Conservation (phyloP, 2,329 filamentous ascomycete genomes). For the Bisporella sp. region DNA sequence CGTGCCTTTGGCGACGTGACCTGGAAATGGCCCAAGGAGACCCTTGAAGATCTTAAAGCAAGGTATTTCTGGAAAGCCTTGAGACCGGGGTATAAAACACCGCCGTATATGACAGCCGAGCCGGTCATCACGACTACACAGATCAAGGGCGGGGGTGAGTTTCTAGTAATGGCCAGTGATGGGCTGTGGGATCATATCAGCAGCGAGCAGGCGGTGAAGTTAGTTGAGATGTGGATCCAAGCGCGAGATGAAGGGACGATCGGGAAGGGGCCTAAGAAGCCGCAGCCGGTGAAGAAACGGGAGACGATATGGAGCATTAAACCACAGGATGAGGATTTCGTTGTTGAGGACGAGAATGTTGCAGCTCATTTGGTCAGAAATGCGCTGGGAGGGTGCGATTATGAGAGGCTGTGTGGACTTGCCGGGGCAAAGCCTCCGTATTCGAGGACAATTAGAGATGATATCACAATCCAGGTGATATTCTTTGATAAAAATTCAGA, state of each 20-base stretch:
- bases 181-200: conserved; percentile 59
- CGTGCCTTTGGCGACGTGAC: conserved; percentile 62
- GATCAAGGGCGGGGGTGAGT: conserved; percentile 40
- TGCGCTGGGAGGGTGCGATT: conserved; percentile 68
- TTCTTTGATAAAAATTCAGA: conserved; percentile 51
- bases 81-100: conserved; percentile 30
- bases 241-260: not conserved
- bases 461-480: conserved; percentile 79
- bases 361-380: conserved; percentile 78
- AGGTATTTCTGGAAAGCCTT: not conserved
- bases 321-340: conserved; percentile 50
- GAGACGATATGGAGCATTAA: no score
- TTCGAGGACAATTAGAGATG: conserved; percentile 59
- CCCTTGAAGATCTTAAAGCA: not conserved
- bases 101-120: conserved; percentile 62
- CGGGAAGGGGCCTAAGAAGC: not conserved
- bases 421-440: conserved; percentile 66
- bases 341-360: conserved; percentile 72
- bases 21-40: conserved; percentile 57
- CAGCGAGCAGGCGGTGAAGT: conserved; percentile 48
- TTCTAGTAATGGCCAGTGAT: conserved; percentile 61
- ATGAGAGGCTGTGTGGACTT: conserved; percentile 65
- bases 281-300: not conserved
- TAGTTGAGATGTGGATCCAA: conserved; percentile 31
- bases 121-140: conserved; percentile 53